Evolutionary conservation across 2,329 filamentous ascomycete genomes (phyloP), one percentile per base, ranked within the genome.

Genomic region (Simplicillium aogashimaense): DNA sequence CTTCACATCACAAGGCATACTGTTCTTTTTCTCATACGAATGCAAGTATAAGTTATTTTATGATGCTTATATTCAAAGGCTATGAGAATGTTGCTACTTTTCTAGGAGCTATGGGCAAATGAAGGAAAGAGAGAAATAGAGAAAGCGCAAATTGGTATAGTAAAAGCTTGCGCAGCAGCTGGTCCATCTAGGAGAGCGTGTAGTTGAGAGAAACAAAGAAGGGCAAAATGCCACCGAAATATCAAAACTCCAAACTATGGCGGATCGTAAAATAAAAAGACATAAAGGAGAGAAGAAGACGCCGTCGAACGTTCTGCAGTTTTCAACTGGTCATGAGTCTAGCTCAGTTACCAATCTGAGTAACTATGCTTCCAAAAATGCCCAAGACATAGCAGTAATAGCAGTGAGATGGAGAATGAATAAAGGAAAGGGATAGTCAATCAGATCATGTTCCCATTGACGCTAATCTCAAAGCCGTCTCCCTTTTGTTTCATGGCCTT

Each of bases 401-500:
- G 15, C 33, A 28, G 40, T 20, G 36, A 36, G 43, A 40, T 36
- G 35, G 37, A 33, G 35, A 37, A 29, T 29, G 36, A 38, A 38
- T 28, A 32, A 18, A 29, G 32, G 40, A 46, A 39, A 17, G 31
- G 37, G 30, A 32, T 12, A 12, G 30, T 6, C 15, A 12, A 15
- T 52, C 62, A 83, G 54, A 84, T 81, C 76, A 81, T 82, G 61
- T 78, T 82, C 35, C 86, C 86, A 55, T 90, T 90, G 47, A 89
- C 78, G 55, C 79, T 83, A 51, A 92, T 78, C 63, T 89, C 83
- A 51, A 83, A 90, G 14, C 86, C 86, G 51, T 87, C 81, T 36
- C 77, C 80, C 72, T 89, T 92, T 63, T 87, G 83, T 68, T 81
- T 85, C 57, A 87, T 67, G 14, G 86, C 86, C 67, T 92, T 92